A percentile compares a stretch with the other conserved stretches of the same genome.
Evolutionary conservation across 768 basidiomycete species (phyloP).

Genomic region (Kockovaella imperatae): DNA sequence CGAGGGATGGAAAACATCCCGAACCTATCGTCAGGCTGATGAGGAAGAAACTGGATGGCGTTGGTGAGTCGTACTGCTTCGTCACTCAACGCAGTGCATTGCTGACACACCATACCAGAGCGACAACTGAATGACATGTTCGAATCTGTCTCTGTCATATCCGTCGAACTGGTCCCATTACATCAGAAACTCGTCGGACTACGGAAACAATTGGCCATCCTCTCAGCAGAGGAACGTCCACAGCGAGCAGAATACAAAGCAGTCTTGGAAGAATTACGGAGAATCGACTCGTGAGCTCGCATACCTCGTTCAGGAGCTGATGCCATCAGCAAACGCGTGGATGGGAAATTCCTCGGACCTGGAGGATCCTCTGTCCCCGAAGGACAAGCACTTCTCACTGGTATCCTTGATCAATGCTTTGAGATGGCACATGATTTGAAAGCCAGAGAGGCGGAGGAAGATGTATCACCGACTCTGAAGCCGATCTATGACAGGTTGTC

Average conservation of each 20-base stretch:
- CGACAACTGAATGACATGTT: conserved; percentile 67
- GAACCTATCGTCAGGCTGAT: conserved; percentile 80
- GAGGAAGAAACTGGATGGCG: conserved; percentile 81
- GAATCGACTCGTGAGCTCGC: conserved; percentile 59
- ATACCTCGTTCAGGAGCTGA: not conserved
- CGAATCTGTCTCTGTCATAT: conserved; percentile 76
- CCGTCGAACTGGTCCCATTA: conserved; percentile 79
- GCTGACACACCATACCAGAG: conserved; percentile 49
- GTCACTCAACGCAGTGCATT: not conserved
- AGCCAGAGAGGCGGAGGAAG: conserved; percentile 67
- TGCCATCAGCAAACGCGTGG: conserved; percentile 67
- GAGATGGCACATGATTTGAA: conserved; percentile 92
- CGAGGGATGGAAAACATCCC: conserved; percentile 71
- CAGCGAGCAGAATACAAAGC: conserved; percentile 82
- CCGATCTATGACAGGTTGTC: conserved; percentile 87
- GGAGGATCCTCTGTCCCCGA: conserved; percentile 74
- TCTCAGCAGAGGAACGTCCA: conserved; percentile 71
- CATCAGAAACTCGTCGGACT: conserved; percentile 82
- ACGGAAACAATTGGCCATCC: conserved; percentile 75
- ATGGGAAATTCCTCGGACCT: conserved; percentile 89
- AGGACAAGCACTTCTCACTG: conserved; percentile 84
- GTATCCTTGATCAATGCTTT: conserved; percentile 91
- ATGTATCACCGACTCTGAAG: conserved; percentile 74
- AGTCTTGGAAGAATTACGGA: conserved; percentile 81
- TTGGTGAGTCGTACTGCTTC: conserved; percentile 55